Conservation (phyloP, 768 basidiomycete genomes). For the Suillus subluteus region DNA sequence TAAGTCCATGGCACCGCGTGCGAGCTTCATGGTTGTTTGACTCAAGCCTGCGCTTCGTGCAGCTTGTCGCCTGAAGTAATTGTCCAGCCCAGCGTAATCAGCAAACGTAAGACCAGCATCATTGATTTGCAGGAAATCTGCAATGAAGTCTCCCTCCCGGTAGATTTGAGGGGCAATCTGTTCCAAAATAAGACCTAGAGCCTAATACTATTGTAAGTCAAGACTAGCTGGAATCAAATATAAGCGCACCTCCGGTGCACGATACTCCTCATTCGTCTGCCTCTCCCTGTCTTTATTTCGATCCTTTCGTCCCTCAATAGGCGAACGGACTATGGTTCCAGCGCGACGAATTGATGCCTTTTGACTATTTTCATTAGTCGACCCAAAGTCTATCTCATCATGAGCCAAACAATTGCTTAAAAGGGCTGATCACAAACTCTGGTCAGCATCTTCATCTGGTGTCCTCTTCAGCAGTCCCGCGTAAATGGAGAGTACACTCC, state of each 20-base stretch:
- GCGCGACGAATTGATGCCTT: constrained; percentile 76
- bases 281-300: constrained; percentile 55
- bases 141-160: constrained; percentile 85
- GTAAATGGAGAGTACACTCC: constrained; percentile 64
- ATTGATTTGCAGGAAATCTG: constrained; percentile 91
- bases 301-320: constrained; percentile 55
- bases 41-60: constrained; percentile 68
- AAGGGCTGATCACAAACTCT: constrained; percentile 47
- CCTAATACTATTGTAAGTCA: constrained; percentile 47
- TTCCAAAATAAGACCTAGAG: constrained; percentile 72
- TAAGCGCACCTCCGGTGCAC: constrained; percentile 68
- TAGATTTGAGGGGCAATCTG: constrained; percentile 78
- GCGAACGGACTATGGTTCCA: constrained; percentile 82
- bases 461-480: constrained; percentile 64
- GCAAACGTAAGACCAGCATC: constrained; percentile 90
- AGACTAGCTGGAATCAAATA: constrained; percentile 1
- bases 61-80: constrained; percentile 94
- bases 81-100: constrained; percentile 92
- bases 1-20: constrained; percentile 89
- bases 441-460: constrained; percentile 73
- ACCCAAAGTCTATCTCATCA: constrained; percentile 44
- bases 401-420: background rate
- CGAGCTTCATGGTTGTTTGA: constrained; percentile 72
- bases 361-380: constrained; percentile 39
- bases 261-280: constrained; percentile 58